phyloP scores from a whole-genome alignment of 352 stramenopile species.

The Globisporangium takayamanum region DNA sequence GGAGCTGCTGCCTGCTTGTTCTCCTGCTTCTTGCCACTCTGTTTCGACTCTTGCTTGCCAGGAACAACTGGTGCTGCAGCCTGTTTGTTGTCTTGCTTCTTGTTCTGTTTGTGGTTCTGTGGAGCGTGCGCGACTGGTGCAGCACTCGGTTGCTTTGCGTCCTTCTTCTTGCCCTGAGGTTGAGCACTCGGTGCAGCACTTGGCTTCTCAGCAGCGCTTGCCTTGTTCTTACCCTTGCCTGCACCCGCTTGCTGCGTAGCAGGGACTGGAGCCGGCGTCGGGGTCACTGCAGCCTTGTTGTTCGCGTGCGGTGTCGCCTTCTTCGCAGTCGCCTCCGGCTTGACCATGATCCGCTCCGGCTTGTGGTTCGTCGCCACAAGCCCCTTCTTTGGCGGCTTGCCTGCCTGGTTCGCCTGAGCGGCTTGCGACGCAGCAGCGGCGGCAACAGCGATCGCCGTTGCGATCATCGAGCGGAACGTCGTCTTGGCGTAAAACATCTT shows the following conservation, averaged over 20 bases:
- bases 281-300: conserved; percentile 3
- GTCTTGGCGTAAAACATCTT: conserved; percentile 13
- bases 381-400: conserved; percentile 8
- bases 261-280: neutral
- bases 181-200: neutral
- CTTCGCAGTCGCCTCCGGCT: conserved; percentile 4
- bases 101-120: neutral
- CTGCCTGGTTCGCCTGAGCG: neutral
- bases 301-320: neutral
- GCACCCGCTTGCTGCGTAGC: neutral
- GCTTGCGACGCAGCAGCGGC: conserved; percentile 3
- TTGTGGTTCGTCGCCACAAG: conserved; percentile 10
- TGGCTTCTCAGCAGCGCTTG: neutral
- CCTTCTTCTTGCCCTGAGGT: conserved; percentile 2
- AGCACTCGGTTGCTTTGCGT: neutral
- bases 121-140: neutral
- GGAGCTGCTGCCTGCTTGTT: conserved; percentile 1
- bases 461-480: conserved; percentile 9
- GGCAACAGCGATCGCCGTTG: conserved; percentile 6
- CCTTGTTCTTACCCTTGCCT: neutral
- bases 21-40: conserved; percentile 7
- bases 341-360: conserved; percentile 3
- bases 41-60: neutral
- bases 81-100: neutral
- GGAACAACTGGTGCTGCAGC: neutral